phyloP scores from a whole-genome alignment of 2,329 filamentous ascomycete species.

The Venturia effusa region DNA sequence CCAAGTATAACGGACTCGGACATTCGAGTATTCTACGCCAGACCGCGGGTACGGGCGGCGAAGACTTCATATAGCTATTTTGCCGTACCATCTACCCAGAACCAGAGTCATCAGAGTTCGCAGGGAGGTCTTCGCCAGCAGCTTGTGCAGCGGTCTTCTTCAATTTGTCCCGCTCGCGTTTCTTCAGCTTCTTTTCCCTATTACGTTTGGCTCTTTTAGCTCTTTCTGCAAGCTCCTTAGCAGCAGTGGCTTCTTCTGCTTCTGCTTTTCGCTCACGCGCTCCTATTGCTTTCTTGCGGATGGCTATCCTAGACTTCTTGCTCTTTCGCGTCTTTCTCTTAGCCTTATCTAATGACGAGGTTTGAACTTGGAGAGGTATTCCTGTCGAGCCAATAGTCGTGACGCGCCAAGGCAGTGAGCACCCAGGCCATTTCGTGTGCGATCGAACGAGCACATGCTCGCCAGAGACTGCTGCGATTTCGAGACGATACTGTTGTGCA shows the following conservation, averaged over 20 bases:
- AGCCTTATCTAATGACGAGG: too few relatives aligned
- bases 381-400: not conserved
- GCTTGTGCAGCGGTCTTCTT: not conserved
- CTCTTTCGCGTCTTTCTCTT: not conserved
- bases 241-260: not conserved
- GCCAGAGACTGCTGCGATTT: not conserved
- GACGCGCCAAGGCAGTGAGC: constrained; percentile 4
- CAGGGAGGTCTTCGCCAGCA: not conserved
- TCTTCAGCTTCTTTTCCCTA: constrained; percentile 5
- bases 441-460: constrained; percentile 2
- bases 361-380: not conserved
- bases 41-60: not conserved
- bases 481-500: not conserved
- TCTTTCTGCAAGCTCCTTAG: not conserved
- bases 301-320: constrained; percentile 1
- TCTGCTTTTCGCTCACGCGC: not conserved
- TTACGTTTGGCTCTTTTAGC: not conserved
- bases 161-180: not conserved
- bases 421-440: not conserved
- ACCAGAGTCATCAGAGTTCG: not conserved
- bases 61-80: not conserved
- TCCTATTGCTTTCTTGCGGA: not conserved
- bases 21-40: not conserved
- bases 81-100: not conserved
- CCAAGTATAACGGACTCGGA: not conserved